Conservation (phyloP, 179 eudicot genomes). For the Actinidia chinensis region DNA sequence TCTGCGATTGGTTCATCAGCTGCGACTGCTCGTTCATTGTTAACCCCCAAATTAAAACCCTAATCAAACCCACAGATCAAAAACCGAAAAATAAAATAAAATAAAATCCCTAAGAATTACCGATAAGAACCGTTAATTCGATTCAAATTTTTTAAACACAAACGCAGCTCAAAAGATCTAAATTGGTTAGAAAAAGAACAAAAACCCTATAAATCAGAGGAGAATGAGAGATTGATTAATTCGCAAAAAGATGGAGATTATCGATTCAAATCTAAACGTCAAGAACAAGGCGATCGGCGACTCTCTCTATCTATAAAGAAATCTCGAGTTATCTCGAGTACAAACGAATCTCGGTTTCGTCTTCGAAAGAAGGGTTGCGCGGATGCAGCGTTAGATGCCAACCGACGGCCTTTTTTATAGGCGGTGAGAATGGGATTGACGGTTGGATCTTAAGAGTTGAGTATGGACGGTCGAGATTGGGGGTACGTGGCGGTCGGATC, state of each 20-base stretch:
- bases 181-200: background rate
- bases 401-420: conserved; percentile 28
- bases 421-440: conserved; percentile 18
- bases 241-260: background rate
- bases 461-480: conserved; percentile 35
- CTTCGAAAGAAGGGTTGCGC: background rate
- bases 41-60: background rate
- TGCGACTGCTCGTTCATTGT: conserved; percentile 56
- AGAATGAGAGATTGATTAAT: background rate
- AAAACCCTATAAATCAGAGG: conserved; percentile 8
- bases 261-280: background rate
- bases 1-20: conserved; percentile 30
- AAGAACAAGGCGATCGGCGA: no score
- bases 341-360: background rate
- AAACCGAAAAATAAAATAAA: background rate
- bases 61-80: conserved; percentile 12
- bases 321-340: background rate
- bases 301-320: background rate
- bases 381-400: background rate
- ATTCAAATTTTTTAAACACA: background rate
- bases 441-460: conserved; percentile 36
- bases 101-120: background rate
- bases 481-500: conserved; percentile 21
- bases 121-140: background rate
- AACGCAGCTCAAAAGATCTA: background rate